Evolutionary conservation across 2,329 filamentous ascomycete species (phyloP).

Genomic region (Setomelanomma holmii): DNA sequence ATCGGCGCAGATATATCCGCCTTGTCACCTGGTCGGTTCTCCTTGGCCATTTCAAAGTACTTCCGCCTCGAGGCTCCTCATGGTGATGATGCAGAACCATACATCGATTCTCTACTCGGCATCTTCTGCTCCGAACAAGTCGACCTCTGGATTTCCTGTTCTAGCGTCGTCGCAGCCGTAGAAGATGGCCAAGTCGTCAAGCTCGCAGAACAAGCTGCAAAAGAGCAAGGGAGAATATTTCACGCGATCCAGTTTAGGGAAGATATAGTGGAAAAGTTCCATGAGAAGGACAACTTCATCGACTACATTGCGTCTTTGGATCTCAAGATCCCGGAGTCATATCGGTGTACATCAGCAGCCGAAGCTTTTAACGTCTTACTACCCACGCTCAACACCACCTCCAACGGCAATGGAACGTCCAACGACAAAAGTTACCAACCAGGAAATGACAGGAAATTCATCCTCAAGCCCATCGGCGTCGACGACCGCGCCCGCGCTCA

Average conservation of each 20-base stretch:
- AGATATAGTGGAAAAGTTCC: constrained; percentile 63
- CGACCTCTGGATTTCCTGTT: constrained; percentile 77
- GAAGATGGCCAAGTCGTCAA: constrained; percentile 70
- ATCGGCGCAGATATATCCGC: constrained; percentile 70
- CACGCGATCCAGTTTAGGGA: constrained; percentile 69
- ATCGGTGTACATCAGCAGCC: constrained; percentile 60
- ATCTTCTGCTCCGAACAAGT: constrained; percentile 67
- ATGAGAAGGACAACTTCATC: constrained; percentile 72
- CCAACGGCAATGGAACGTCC: not conserved
- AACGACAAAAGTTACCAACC: constrained; percentile 7
- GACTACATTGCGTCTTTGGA: constrained; percentile 60
- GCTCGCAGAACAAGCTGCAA: constrained; percentile 58
- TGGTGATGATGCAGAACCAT: constrained; percentile 53
- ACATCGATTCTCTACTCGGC: constrained; percentile 64
- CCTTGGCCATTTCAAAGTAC: constrained; percentile 63
- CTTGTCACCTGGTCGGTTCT: constrained; percentile 58
- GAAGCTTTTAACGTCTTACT: constrained; percentile 62
- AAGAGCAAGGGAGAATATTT: constrained; percentile 58
- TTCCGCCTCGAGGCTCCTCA: constrained; percentile 54
- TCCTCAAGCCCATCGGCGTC: constrained; percentile 71
- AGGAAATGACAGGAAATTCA: constrained; percentile 58
- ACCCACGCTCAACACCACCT: constrained; percentile 13
- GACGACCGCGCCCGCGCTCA: constrained; percentile 66
- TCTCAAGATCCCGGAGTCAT: constrained; percentile 50
- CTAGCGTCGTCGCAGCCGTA: constrained; percentile 69